Conservation (phyloP, 139 green algal species). For the Chlorella sp. region DNA sequence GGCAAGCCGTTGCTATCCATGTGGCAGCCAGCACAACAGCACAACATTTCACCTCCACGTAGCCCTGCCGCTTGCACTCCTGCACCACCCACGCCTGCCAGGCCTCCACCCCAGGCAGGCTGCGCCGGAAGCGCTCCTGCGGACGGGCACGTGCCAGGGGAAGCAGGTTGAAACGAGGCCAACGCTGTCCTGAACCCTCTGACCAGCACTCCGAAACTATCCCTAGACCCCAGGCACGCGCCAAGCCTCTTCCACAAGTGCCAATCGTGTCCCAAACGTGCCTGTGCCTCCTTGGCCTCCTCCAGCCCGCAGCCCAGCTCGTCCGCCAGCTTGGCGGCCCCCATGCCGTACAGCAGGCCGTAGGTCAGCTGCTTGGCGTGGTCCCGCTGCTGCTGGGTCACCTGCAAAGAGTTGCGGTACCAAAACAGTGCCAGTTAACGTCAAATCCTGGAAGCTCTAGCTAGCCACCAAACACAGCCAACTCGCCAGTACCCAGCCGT, state of each 20-base stretch:
- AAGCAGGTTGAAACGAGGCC: no score
- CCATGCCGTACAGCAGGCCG: conserved; percentile 87
- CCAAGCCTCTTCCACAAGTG: neutral
- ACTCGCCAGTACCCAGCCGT: no score
- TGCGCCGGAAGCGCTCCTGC: conserved; percentile 32
- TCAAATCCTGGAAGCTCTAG: no score
- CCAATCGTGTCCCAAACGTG: neutral
- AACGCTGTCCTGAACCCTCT: no score
- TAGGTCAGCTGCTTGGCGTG: conserved; percentile 86
- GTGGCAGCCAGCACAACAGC: no score
- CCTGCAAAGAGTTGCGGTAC: conserved; percentile 4
- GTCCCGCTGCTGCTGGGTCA: conserved; percentile 62
- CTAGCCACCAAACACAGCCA: no score
- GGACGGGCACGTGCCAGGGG: neutral
- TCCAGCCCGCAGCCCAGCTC: conserved; percentile 49
- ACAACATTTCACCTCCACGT: conserved; percentile 19
- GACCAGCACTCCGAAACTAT: no score
- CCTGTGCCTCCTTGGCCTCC: conserved; percentile 12
- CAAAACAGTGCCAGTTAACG: no score
- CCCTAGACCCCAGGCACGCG: no score
- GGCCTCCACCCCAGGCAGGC: conserved; percentile 49
- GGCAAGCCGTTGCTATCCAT: no score
- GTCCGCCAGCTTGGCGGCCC: conserved; percentile 54
- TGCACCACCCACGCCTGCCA: conserved; percentile 52
- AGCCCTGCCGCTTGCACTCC: conserved; percentile 11